phyloP scores from a whole-genome alignment of 352 stramenopile species.

The Sclerospora graminicola region DNA sequence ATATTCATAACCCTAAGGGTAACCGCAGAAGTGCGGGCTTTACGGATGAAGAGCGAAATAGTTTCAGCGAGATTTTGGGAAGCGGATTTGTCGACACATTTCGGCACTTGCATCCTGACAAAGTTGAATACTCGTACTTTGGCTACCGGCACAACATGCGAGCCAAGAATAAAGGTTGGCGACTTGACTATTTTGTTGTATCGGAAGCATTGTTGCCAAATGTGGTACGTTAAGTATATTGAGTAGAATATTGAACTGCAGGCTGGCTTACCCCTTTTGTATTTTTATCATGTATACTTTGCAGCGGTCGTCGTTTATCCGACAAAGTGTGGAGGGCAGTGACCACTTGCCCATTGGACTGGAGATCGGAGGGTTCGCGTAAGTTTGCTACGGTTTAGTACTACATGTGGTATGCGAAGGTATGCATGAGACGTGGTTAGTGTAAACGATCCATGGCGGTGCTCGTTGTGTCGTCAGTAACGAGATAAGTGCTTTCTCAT shows the following conservation, averaged over 20 bases:
- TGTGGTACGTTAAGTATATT: slow-evolving; percentile 43
- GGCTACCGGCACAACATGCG: slow-evolving; percentile 72
- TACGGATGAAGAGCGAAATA: slow-evolving; percentile 69
- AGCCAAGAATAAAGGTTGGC: slow-evolving; percentile 81
- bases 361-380: slow-evolving; percentile 26
- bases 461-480: too few relatives aligned
- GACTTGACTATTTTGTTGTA: slow-evolving; percentile 78
- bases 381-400: background rate
- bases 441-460: too few relatives aligned
- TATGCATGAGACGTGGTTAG: too few relatives aligned
- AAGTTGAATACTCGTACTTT: slow-evolving; percentile 70
- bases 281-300: slow-evolving; percentile 2
- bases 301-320: slow-evolving; percentile 51
- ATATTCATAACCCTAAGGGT: slow-evolving; percentile 80
- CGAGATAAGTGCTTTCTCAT: too few relatives aligned
- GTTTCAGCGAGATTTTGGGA: slow-evolving; percentile 49
- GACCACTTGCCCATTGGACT: slow-evolving; percentile 74
- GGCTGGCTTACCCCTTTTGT: slow-evolving; percentile 1
- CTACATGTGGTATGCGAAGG: too few relatives aligned
- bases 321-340: slow-evolving; percentile 49
- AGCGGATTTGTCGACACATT: slow-evolving; percentile 71
- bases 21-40: slow-evolving; percentile 73
- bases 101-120: slow-evolving; percentile 49
- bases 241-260: background rate
- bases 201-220: slow-evolving; percentile 41